These are phyloP conservation scores for Trichoderma gamsii DNA, from an alignment of 495 filamentous ascomycete species.

Conservation along the genomic window DNA sequence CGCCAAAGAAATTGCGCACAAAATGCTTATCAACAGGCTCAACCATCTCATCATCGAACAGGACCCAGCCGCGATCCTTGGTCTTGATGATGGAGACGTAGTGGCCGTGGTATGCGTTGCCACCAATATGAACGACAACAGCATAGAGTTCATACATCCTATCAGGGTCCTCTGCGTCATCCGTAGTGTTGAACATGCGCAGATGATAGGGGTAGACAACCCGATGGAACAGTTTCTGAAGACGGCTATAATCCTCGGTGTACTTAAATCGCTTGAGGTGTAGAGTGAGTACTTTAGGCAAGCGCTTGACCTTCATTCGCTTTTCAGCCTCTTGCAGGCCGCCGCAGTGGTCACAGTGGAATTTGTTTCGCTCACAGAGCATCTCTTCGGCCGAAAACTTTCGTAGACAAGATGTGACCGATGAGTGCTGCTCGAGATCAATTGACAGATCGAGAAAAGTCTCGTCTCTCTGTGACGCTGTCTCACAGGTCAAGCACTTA, in stretches of 20 bases:
- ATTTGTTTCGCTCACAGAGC: conserved; percentile 97
- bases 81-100: conserved; percentile 98
- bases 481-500: conserved; percentile 93
- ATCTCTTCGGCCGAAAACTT: conserved; percentile 98
- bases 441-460: conserved; percentile 94
- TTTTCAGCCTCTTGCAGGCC: conserved; percentile 97
- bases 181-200: conserved; percentile 95
- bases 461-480: conserved; percentile 89
- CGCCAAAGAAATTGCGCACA: conserved; percentile 96
- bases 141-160: conserved; percentile 94
- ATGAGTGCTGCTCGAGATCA: conserved; percentile 91
- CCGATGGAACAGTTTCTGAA: conserved; percentile 95
- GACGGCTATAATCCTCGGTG: conserved; percentile 83
- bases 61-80: conserved; percentile 86
- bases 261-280: conserved; percentile 98
- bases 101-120: conserved; percentile 96
- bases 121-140: conserved; percentile 96
- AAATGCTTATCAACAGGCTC: conserved; percentile 96
- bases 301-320: conserved; percentile 95
- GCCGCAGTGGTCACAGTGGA: conserved; percentile 95
- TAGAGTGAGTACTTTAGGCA: conserved; percentile 84
- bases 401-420: conserved; percentile 87
- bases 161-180: conserved; percentile 93
- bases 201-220: conserved; percentile 96
- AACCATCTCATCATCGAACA: conserved; percentile 98